Evolutionary conservation across 768 basidiomycete genomes (phyloP).

Genomic region (Phylloporus sp.): DNA sequence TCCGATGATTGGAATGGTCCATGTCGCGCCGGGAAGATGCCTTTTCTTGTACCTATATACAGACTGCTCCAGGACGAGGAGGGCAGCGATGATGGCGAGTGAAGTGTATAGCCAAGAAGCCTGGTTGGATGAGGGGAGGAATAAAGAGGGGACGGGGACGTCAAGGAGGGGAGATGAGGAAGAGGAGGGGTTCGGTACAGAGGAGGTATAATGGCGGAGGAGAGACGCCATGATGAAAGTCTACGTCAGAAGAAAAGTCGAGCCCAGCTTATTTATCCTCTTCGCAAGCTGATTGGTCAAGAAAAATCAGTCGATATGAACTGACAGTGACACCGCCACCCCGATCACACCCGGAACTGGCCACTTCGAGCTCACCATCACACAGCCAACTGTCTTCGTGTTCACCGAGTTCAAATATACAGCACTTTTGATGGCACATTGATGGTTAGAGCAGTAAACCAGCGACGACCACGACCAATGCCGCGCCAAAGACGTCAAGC

Average conservation of each 20-base stretch:
- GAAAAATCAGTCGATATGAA: conserved; percentile 23
- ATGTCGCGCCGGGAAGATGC: conserved; percentile 77
- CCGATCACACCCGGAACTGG: background rate
- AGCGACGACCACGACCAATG: background rate
- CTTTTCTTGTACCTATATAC: conserved; percentile 88
- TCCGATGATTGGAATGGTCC: conserved; percentile 98
- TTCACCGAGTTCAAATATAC: too few species aligned
- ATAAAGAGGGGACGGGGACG: conserved; percentile 45
- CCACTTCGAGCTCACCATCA: too few species aligned
- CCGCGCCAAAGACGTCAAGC: conserved; percentile 6
- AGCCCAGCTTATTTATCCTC: conserved; percentile 2
- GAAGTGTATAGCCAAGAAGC: conserved; percentile 63
- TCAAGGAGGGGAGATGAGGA: conserved; percentile 37
- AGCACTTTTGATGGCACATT: too few species aligned
- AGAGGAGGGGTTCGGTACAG: conserved; percentile 39
- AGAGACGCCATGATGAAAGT: conserved; percentile 30
- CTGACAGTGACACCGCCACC: conserved; percentile 14
- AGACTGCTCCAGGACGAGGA: conserved; percentile 82
- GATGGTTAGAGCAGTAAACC: conserved; percentile 10
- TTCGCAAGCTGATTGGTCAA: conserved; percentile 18
- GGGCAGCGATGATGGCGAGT: conserved; percentile 58
- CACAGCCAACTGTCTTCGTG: too few species aligned
- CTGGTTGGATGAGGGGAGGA: conserved; percentile 26
- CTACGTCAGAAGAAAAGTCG: background rate
- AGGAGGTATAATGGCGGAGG: conserved; percentile 30